Evolutionary conservation across 768 basidiomycete genomes (phyloP), one percentile per base, ranked within the genome.

Genomic region (Suillus sp.): DNA sequence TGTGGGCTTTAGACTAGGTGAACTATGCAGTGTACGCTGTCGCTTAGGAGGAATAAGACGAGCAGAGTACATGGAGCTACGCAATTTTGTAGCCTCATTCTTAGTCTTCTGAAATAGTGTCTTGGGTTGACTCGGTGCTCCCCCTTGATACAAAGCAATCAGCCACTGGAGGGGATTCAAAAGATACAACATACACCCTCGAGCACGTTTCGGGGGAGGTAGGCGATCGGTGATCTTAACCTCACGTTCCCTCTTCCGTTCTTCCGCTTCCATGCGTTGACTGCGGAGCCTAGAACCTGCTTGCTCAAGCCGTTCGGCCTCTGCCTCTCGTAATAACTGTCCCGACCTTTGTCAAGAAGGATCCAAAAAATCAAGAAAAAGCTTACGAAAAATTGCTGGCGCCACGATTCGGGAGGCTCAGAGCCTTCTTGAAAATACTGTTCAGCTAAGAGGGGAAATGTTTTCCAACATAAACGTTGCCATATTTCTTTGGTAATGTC

Each of bases 41-140:
- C 73, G 74, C 72, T 83, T 86, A 54, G 78, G 73, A 22, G 85
- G 85, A 37, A 86, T 63, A 63, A 83, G 79, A 50, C 82, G 82
- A 55, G 82, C 72, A 53, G 77, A 77, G 68, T 85, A 88, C 68
- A 91, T 76, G 35, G 83, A 83, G 72, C 83, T 85, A 72, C 87
- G 86, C 53, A 88, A 75, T 73, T 85, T 89, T 32, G 84, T 86
- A 13, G 90, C 87, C 68, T 92, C 89, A 48, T 79, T 80, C 63
- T 84, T 85, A 7, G 91, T 87, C 77, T 90, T 92, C 78, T 93
- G 89, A 67, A 94, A 88, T 22, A 93, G 78, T 18, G 88, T 81
- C 77, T 88, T 92, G 25, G 89, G 86, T 43, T 77, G 79, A 59
- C 62, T 65, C n/a, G 76, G 10, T 7, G 74, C 64, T 25, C 74